Conservation (phyloP, 2,329 filamentous ascomycete genomes). For the Neodidymelliopsis sp. region DNA sequence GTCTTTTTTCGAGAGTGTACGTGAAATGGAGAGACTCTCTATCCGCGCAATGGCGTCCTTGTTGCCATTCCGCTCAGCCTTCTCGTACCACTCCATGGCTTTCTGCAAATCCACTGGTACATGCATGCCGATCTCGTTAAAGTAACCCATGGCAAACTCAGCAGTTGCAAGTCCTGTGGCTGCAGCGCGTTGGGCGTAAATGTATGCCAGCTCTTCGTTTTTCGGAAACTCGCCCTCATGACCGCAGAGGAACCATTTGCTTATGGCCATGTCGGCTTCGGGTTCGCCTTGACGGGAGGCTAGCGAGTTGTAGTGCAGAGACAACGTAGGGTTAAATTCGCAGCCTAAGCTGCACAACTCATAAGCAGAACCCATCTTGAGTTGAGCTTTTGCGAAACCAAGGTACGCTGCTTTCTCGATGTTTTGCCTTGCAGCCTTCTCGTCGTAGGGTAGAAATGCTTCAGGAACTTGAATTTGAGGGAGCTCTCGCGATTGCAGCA, state of each 20-base stretch:
- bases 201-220: slow-evolving; percentile 92
- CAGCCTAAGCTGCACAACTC: slow-evolving; percentile 93
- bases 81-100: slow-evolving; percentile 87
- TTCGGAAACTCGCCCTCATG: slow-evolving; percentile 92
- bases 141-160: slow-evolving; percentile 97
- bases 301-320: slow-evolving; percentile 93
- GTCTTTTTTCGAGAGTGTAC: slow-evolving; percentile 85
- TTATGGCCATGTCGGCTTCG: slow-evolving; percentile 94
- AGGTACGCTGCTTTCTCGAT: slow-evolving; percentile 97
- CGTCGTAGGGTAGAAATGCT: slow-evolving; percentile 71
- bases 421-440: slow-evolving; percentile 79
- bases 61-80: slow-evolving; percentile 89
- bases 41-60: slow-evolving; percentile 84
- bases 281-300: slow-evolving; percentile 91
- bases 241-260: slow-evolving; percentile 98
- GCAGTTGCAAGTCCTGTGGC: slow-evolving; percentile 82
- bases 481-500: slow-evolving; percentile 89
- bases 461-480: slow-evolving; percentile 89
- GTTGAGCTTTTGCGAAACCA: slow-evolving; percentile 93
- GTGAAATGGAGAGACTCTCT: slow-evolving; percentile 82
- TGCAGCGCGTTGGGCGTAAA: slow-evolving; percentile 88
- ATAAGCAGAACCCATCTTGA: slow-evolving; percentile 96
- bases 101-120: slow-evolving; percentile 83
- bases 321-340: slow-evolving; percentile 92
- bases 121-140: slow-evolving; percentile 94